These are phyloP conservation scores for Lichtheimia ramosa DNA, from an alignment of 371 early-diverging fungal genomes.

Conservation along the genomic window DNA sequence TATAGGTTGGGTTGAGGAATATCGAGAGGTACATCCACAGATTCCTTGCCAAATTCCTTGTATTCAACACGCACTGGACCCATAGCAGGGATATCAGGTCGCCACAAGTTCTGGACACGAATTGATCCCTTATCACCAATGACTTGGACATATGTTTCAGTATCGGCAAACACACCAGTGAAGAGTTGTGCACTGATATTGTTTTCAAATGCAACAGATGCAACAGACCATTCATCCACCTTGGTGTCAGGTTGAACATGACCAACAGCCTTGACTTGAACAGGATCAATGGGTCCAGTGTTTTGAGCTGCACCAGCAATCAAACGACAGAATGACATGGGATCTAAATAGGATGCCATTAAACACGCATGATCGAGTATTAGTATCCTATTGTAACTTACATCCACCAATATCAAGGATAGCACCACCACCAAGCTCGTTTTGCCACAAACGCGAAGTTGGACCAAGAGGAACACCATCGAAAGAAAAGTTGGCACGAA, in stretches of 20 bases:
- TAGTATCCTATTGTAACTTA: constrained; percentile 14
- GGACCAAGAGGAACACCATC: constrained; percentile 36
- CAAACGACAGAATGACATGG: constrained; percentile 45
- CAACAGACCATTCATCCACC: constrained; percentile 50
- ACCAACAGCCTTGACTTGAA: constrained; percentile 37
- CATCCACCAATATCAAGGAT: constrained; percentile 54
- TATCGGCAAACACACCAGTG: constrained; percentile 41
- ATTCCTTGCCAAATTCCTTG: constrained; percentile 22
- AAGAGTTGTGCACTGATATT: constrained; percentile 38
- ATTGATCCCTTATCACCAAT: constrained; percentile 37
- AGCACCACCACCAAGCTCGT: constrained; percentile 49
- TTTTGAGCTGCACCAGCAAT: constrained; percentile 36
- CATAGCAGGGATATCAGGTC: constrained; percentile 42
- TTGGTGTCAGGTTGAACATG: constrained; percentile 38
- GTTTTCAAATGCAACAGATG: constrained; percentile 34
- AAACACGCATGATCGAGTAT: too few species aligned
- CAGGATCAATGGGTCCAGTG: constrained; percentile 22
- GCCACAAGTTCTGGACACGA: constrained; percentile 38
- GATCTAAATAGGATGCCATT: constrained; percentile 21
- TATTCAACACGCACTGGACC: constrained; percentile 36
- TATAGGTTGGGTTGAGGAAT: constrained; percentile 34
- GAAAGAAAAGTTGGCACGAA: constrained; percentile 40
- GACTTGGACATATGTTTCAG: constrained; percentile 34
- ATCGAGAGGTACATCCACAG: constrained; percentile 22
- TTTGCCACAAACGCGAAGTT: constrained; percentile 42